Base-by-base conservation (phyloP, 2,329 filamentous ascomycete species). In the Amauroascus verrucosus region DNA sequence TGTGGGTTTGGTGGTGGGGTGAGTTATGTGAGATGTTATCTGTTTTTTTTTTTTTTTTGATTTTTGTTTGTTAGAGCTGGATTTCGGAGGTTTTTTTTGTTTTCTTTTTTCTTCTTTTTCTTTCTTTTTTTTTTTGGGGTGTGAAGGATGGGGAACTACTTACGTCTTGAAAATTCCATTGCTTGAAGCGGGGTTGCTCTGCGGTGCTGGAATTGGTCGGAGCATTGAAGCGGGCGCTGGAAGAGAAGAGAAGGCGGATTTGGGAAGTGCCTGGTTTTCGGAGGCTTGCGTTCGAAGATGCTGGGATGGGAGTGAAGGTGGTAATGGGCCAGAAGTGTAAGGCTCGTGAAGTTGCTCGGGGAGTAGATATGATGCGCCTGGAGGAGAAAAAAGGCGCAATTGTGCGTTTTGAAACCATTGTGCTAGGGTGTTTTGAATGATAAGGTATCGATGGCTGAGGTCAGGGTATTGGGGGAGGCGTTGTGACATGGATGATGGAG, bases 1-100 rank as follows among this genome's bases (percentile, higher is more conserved):
- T 26, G 66, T 59, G 18, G 62, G 57, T 13, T 57, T 8, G 56
- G 59, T 20, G 62, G 59, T 6, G 64, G 57, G 37, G 59, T 51
- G 18, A 30, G 68, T 65, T 52, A 70, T 64, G 48, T 63, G 51
- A 45, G 67, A 56, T 32, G 61, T 71, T 47, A 72, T 68, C 70
- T 71, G 53, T 30, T 30, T 30, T 30, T 30, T 41, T 33, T 45
- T 35, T 3, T 30, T 43, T 33, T 45, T 44, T 3, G 14, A 7
- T 3, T 33, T 11, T 22, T 38, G 28, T 38, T 22, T 24, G 18
- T 26, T 38, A 20, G 4, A 14, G 28, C n/a, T n/a, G n/a, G n/a
- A n/a, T n/a, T n/a, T n/a, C n/a, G 28, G 28, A 32, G 28, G 28
- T 32, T 32, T 32, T 32, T 32, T 6, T 6, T 11, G 6, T 32